Evolutionary conservation across 1,139 yeast genomes (phyloP), one percentile per base, ranked within the genome.

Genomic region (Taphrina populina): DNA sequence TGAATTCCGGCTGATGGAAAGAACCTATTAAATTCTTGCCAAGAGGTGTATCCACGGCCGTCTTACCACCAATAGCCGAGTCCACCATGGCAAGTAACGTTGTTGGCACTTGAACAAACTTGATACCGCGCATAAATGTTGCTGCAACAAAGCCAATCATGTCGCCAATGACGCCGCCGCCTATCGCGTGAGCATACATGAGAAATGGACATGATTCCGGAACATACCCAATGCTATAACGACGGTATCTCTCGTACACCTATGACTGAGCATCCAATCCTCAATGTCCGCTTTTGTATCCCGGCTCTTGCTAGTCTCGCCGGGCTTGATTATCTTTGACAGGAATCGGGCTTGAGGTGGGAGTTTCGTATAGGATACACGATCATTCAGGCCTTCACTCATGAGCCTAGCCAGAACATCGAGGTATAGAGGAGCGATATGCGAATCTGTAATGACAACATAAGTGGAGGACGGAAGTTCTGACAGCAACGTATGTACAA

Each of bases 131-230:
- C 99, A 94, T 94, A 70, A 92, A 94, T 3, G 98, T 92, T 26
- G 98, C 95, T 17, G 98, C 98, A 49, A 92, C 97, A 69, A 83
- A 94, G 3, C 99, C 99, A 65, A 92, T 87, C 98, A 94, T 92
- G 68, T 94, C 99, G 58, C 99, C 99, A 71, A 94, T 90, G 54
- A 94, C 95, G 64, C 99, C 99, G 62, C 99, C 99, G 4, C 59
- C 56, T 40, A 11, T n/a, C 33, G 6, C 15, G 23, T 40, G 8
- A 40, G 45, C 19, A 40, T 13, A 15, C 17, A 15, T 2, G 10
- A 4, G 2, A 15, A 11, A 2, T n/a, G 15, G 1, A 6, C 20
- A 13, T 27, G 2, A 13, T 8, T 7, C 11, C 30, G 30, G n/a
- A 24, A 26, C 45, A 6, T 11, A 59, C 98, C 99, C 60, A 94